Evolutionary conservation across 208 protist species (phyloP).

Genomic region (Porcisia hertigi): DNA sequence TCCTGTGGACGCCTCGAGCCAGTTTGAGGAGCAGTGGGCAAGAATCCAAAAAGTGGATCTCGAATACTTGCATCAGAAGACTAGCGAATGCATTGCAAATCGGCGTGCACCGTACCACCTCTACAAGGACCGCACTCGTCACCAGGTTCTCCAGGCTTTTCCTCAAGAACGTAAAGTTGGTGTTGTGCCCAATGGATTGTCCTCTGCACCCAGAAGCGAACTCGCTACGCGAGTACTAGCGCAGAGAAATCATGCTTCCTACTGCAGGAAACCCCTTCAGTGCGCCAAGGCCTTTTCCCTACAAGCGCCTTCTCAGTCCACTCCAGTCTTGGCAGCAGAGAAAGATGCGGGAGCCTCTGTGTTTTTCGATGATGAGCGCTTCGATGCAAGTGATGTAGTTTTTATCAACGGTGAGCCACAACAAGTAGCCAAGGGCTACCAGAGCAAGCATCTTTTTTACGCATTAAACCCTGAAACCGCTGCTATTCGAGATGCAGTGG

Average conservation of each 20-base stretch:
- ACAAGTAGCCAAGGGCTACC: neutral
- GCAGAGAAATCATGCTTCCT: constrained; percentile 3
- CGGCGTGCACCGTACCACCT: constrained; percentile 8
- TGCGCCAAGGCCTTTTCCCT: constrained; percentile 5
- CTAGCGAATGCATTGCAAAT: constrained; percentile 8
- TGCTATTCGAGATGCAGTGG: constrained; percentile 9
- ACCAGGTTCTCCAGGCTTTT: neutral
- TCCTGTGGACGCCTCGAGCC: neutral
- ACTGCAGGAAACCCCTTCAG: constrained; percentile 5
- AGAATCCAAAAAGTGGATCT: constrained; percentile 14
- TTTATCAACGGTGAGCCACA: constrained; percentile 18
- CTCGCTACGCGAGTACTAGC: constrained; percentile 10
- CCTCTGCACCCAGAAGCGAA: constrained; percentile 10
- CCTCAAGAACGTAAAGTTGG: neutral
- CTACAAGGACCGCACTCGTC: neutral
- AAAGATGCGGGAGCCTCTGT: neutral
- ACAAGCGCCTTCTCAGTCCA: neutral
- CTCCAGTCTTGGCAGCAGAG: neutral
- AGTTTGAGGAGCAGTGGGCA: constrained; percentile 17
- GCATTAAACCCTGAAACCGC: constrained; percentile 12
- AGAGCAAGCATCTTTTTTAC: constrained; percentile 8
- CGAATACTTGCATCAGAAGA: constrained; percentile 14
- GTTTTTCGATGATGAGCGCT: constrained; percentile 22
- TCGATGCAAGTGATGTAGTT: neutral
- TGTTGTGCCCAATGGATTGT: constrained; percentile 5